Conservation (phyloP, 768 basidiomycete species). For the Russula lepida region DNA sequence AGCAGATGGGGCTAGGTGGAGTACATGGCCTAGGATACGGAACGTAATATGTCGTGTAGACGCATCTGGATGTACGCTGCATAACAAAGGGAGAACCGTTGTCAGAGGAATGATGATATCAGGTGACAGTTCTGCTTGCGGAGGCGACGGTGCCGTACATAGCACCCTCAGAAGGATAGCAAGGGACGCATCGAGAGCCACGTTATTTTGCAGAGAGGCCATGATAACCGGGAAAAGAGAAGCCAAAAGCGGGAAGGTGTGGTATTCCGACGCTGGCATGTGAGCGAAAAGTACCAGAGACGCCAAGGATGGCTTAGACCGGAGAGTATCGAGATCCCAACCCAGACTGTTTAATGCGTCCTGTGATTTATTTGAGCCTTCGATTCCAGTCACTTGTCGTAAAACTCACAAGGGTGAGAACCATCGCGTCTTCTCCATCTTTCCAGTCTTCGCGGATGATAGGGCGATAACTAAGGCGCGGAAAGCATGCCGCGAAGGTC, state of each 20-base stretch:
- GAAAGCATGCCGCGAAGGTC: slow-evolving; percentile 15
- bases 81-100: slow-evolving; percentile 44
- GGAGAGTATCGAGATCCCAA: slow-evolving; percentile 5
- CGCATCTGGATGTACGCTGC: slow-evolving; percentile 55
- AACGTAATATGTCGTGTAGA: slow-evolving; percentile 51
- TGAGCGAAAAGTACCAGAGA: slow-evolving; percentile 18
- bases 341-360: slow-evolving; percentile 12
- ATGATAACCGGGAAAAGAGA: slow-evolving; percentile 38
- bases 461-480: slow-evolving; percentile 7
- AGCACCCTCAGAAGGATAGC: slow-evolving; percentile 40
- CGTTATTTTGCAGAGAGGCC: slow-evolving; percentile 44
- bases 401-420: slow-evolving; percentile 16
- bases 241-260: slow-evolving; percentile 12
- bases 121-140: slow-evolving; percentile 28
- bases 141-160: slow-evolving; percentile 12
- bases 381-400: not conserved
- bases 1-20: slow-evolving; percentile 39
- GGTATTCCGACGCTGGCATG: not conserved
- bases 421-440: slow-evolving; percentile 16
- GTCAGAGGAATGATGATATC: slow-evolving; percentile 44
- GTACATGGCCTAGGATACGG: slow-evolving; percentile 47
- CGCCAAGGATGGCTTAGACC: slow-evolving; percentile 15
- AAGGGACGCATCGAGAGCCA: slow-evolving; percentile 52
- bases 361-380: not conserved
- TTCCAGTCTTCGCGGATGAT: slow-evolving; percentile 18